phyloP scores from a whole-genome alignment of 495 filamentous ascomycete species.

The Hyaloscypha hepaticicola region DNA sequence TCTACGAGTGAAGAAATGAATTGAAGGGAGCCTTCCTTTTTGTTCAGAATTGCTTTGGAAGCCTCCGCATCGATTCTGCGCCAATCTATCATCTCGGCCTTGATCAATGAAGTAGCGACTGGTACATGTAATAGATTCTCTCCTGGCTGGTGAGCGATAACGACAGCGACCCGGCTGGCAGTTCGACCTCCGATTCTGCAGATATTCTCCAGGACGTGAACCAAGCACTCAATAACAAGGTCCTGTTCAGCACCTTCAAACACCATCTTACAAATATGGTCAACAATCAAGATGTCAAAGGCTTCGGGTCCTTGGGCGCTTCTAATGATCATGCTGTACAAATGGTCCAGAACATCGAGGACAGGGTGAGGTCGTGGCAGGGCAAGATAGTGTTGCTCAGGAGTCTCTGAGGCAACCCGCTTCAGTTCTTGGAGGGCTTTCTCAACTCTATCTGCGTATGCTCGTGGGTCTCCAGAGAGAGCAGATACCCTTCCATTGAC shows the following conservation, averaged over 20 bases:
- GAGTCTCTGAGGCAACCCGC: conserved; percentile 58
- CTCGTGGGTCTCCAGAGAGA: conserved; percentile 59
- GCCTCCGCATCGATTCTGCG: conserved; percentile 76
- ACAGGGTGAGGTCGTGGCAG: conserved; percentile 62
- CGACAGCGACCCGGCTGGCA: conserved; percentile 70
- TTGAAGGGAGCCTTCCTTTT: conserved; percentile 66
- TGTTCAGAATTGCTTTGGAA: conserved; percentile 65
- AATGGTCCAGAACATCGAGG: conserved; percentile 60
- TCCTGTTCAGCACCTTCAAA: conserved; percentile 51
- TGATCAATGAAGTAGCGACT: conserved; percentile 72
- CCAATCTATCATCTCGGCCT: conserved; percentile 68
- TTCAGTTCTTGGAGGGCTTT: conserved; percentile 70
- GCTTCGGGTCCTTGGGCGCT: conserved; percentile 60
- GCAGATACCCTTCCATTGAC: conserved; percentile 24
- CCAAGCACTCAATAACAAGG: conserved; percentile 79
- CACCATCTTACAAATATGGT: conserved; percentile 68
- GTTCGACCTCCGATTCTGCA: conserved; percentile 74
- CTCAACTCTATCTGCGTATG: conserved; percentile 61
- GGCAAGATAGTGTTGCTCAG: conserved; percentile 69
- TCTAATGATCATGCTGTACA: conserved; percentile 54
- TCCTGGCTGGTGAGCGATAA: conserved; percentile 66
- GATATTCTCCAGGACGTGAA: conserved; percentile 76
- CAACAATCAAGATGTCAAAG: conserved; percentile 63
- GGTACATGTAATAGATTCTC: conserved; percentile 75
- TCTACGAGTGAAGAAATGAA: conserved; percentile 75